Percentiles rank a stretch among this genome's conserved stretches.
Conservation (phyloP, 2,329 filamentous ascomycete species). For the Paracoccidioides brasiliensis region DNA sequence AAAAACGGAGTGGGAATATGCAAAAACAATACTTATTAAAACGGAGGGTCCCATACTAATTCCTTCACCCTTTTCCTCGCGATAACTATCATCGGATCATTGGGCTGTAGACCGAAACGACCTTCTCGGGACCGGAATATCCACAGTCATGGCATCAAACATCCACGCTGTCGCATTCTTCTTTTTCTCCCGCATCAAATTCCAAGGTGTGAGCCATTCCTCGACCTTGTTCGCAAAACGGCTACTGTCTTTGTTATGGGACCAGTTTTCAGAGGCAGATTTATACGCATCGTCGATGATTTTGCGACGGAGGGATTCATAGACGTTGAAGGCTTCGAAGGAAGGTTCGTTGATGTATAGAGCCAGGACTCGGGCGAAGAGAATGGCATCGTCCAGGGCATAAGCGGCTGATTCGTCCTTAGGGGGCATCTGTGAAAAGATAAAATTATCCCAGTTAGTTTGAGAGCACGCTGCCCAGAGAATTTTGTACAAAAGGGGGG, state of each 20-base stretch:
- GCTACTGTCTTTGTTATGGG: conserved; percentile 27
- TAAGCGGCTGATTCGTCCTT: conserved; percentile 34
- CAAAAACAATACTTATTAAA: too few relatives aligned
- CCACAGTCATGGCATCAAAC: conserved; percentile 24
- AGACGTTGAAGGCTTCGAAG: conserved; percentile 23
- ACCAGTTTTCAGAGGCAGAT: conserved; percentile 27
- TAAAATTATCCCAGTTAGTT: neutral
- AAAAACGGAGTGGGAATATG: too few relatives aligned
- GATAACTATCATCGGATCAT: neutral
- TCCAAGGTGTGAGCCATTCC: conserved; percentile 27
- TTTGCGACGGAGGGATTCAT: conserved; percentile 26
- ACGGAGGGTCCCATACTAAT: too few relatives aligned
- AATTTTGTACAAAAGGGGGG: too few relatives aligned
- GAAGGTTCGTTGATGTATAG: conserved; percentile 23
- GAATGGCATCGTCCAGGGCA: conserved; percentile 33
- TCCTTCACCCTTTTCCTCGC: too few relatives aligned
- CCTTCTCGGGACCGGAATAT: conserved; percentile 15
- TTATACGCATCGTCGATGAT: conserved; percentile 29
- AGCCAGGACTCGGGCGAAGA: conserved; percentile 29
- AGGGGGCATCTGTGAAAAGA: conserved; percentile 31
- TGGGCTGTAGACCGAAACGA: neutral
- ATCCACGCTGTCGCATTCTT: conserved; percentile 22
- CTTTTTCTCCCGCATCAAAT: conserved; percentile 18
- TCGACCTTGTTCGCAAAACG: conserved; percentile 23
- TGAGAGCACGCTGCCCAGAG: neutral